Conservation (phyloP, 208 protist species). For the Acanthamoeba royreba region DNA sequence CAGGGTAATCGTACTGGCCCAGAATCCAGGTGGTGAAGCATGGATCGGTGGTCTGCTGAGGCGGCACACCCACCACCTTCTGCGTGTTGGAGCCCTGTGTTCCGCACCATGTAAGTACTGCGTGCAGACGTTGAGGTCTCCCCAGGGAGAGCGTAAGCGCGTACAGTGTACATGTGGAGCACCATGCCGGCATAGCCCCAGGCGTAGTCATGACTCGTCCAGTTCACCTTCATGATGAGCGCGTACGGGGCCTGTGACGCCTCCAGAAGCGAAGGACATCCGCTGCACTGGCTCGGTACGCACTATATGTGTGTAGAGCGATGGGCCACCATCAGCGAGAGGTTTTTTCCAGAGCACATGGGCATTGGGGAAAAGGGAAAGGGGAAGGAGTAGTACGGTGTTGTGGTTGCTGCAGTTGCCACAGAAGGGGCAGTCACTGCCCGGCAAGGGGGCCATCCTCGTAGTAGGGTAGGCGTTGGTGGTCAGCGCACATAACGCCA, state of each 20-base stretch:
- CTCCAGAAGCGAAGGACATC: background rate
- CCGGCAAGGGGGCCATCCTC: too few species aligned
- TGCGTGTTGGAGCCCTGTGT: background rate
- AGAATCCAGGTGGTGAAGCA: background rate
- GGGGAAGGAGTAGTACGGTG: background rate
- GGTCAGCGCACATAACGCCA: too few species aligned
- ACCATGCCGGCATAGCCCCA: background rate
- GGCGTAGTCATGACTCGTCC: background rate
- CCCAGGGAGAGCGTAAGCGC: background rate
- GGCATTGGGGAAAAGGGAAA: too few species aligned
- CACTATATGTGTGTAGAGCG: too few species aligned
- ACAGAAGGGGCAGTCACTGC: background rate
- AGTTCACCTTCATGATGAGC: slow-evolving; percentile 8
- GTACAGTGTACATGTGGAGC: background rate
- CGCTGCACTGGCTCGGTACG: background rate
- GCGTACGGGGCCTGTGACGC: background rate
- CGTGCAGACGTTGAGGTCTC: too few species aligned
- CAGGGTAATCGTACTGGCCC: too few species aligned
- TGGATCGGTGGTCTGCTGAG: background rate
- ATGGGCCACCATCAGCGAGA: background rate
- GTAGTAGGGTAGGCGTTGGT: too few species aligned
- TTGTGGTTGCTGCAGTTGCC: slow-evolving; percentile 28
- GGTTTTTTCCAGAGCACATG: too few species aligned
- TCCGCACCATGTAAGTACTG: background rate
- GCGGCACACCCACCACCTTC: background rate